Percentiles rank a stretch among this genome's conserved stretches.
Conservation (phyloP, 1,284 basidiomycete species). For the Leccinum solheimii region DNA sequence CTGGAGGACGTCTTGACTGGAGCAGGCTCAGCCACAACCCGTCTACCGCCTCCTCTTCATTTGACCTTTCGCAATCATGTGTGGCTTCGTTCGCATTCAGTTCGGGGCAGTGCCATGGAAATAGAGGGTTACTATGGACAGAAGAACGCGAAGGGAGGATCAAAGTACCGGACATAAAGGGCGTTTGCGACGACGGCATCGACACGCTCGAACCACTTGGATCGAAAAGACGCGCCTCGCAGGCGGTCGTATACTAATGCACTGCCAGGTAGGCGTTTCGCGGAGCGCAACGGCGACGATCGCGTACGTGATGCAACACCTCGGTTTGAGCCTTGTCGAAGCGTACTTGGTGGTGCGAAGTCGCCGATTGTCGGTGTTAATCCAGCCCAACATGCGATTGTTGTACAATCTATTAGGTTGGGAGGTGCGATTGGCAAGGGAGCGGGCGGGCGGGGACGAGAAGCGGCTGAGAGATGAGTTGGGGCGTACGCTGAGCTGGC, state of each 20-base stretch:
- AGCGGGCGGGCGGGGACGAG: not conserved
- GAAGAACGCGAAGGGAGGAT: conserved; percentile 1
- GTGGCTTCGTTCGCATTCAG: not conserved
- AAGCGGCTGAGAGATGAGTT: not conserved
- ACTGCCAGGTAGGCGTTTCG: not conserved
- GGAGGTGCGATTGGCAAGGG: not conserved
- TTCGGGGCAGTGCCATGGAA: not conserved
- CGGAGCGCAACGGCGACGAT: not conserved
- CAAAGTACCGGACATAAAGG: no score
- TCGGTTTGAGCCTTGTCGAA: not conserved
- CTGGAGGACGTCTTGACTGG: conserved; percentile 15
- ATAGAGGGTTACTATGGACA: not conserved
- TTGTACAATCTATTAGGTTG: not conserved
- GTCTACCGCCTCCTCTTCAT: not conserved
- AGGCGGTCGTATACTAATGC: not conserved
- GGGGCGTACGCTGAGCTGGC: not conserved
- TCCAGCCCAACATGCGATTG: not conserved
- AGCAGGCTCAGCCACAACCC: not conserved
- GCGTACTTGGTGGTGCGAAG: not conserved
- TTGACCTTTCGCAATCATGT: not conserved
- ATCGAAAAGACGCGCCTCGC: not conserved
- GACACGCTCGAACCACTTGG: not conserved
- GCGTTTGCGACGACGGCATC: not conserved
- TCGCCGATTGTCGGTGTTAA: not conserved
- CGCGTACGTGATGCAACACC: not conserved